These are phyloP conservation scores for Phytophthora ramorum DNA, from an alignment of 352 stramenopile species.

Conservation along the genomic window DNA sequence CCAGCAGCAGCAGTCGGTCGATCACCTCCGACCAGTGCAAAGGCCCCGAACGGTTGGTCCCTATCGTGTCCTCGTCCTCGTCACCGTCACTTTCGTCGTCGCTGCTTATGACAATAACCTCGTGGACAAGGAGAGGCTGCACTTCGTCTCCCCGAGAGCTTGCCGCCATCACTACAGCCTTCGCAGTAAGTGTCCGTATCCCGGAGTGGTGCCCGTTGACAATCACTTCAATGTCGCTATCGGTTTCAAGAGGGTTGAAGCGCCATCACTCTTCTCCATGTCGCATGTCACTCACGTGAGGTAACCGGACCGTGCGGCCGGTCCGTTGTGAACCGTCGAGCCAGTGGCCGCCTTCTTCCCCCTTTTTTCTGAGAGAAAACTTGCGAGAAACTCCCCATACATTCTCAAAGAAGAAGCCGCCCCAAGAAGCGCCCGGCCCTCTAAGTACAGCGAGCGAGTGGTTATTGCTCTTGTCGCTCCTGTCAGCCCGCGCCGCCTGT, in stretches of 20 bases:
- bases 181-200: neutral
- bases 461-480: slow-evolving; percentile 8
- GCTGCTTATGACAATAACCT: slow-evolving; percentile 38
- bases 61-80: neutral
- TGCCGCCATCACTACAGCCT: neutral
- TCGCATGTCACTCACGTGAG: slow-evolving; percentile 14
- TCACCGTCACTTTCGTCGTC: slow-evolving; percentile 17
- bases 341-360: slow-evolving; percentile 24
- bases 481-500: slow-evolving; percentile 9
- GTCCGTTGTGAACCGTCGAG: slow-evolving; percentile 38
- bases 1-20: slow-evolving; percentile 21
- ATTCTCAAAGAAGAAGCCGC: slow-evolving; percentile 34
- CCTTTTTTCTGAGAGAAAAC: slow-evolving; percentile 17
- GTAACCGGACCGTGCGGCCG: slow-evolving; percentile 33
- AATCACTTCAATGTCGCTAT: slow-evolving; percentile 24
- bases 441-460: slow-evolving; percentile 24
- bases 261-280: slow-evolving; percentile 3
- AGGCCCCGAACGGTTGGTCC: neutral
- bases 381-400: slow-evolving; percentile 22
- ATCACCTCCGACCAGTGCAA: slow-evolving; percentile 24
- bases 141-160: neutral
- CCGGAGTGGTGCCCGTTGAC: neutral
- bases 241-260: slow-evolving; percentile 10
- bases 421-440: neutral
- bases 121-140: neutral